These are phyloP conservation scores for Chaetomium fimeti DNA, from an alignment of 495 filamentous ascomycete genomes.

Conservation along the genomic window DNA sequence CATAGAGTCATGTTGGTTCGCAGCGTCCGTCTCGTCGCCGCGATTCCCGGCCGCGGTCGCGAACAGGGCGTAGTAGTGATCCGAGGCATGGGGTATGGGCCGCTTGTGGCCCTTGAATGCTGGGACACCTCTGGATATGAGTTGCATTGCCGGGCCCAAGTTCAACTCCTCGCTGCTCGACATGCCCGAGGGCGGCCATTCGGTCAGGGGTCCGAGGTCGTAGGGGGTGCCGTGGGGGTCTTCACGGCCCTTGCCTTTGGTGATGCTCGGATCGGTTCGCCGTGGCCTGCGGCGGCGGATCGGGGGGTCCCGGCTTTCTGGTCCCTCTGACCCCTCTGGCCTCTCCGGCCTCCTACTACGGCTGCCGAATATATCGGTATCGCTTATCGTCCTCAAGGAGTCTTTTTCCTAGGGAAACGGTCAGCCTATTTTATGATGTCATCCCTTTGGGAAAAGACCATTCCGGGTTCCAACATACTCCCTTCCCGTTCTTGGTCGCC, in stretches of 20 bases:
- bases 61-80: slow-evolving; percentile 52
- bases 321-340: slow-evolving; percentile 17
- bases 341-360: slow-evolving; percentile 17
- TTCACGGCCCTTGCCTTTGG: slow-evolving; percentile 48
- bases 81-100: slow-evolving; percentile 47
- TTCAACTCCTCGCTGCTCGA: slow-evolving; percentile 45
- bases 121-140: slow-evolving; percentile 49
- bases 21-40: slow-evolving; percentile 46
- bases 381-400: slow-evolving; percentile 18
- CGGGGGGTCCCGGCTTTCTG: not conserved
- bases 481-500: slow-evolving; percentile 19
- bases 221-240: slow-evolving; percentile 33
- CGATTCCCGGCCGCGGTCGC: slow-evolving; percentile 48
- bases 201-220: slow-evolving; percentile 42
- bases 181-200: slow-evolving; percentile 50
- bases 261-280: slow-evolving; percentile 38
- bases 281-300: slow-evolving; percentile 42
- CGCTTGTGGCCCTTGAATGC: slow-evolving; percentile 48
- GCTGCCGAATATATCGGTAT: slow-evolving; percentile 14
- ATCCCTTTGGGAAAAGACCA: not conserved
- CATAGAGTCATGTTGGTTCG: slow-evolving; percentile 49
- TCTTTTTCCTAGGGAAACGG: slow-evolving; percentile 19
- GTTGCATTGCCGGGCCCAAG: slow-evolving; percentile 47
- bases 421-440: slow-evolving; percentile 11
- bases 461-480: slow-evolving; percentile 11